These are phyloP conservation scores for Aureobasidium sp. DNA, from an alignment of 2,329 filamentous ascomycete species.

Conservation along the genomic window DNA sequence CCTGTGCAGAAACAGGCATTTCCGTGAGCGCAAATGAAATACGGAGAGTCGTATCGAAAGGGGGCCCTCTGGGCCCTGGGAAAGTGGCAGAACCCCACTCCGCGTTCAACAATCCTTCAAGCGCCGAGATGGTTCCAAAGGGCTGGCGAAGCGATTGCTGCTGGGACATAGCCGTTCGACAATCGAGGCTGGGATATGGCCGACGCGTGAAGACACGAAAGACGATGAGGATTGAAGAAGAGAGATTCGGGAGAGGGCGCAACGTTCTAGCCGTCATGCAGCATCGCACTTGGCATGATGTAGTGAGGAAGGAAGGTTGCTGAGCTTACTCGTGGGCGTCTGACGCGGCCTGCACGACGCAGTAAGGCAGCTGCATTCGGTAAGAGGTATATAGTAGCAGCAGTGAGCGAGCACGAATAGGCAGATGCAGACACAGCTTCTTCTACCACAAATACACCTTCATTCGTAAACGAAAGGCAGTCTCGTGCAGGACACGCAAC, in stretches of 20 bases:
- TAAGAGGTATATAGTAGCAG: not conserved
- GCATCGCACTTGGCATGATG: conserved; percentile 6
- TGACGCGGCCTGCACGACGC: conserved; percentile 1
- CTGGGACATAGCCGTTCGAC: not conserved
- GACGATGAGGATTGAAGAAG: not conserved
- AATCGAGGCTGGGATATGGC: not conserved
- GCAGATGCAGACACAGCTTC: not conserved
- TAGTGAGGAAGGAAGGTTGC: not conserved
- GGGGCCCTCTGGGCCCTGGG: not conserved
- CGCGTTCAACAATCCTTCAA: conserved; percentile 5
- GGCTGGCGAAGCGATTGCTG: not conserved
- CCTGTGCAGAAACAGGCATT: not conserved
- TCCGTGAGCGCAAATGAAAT: not conserved
- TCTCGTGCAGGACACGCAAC: not conserved
- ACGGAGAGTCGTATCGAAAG: not conserved
- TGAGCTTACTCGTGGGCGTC: not conserved
- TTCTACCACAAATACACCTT: not conserved
- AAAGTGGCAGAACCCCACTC: conserved; percentile 6
- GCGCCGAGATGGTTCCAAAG: conserved; percentile 5
- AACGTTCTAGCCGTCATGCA: conserved; percentile 7
- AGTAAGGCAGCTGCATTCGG: conserved; percentile 8
- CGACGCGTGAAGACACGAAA: conserved; percentile 8
- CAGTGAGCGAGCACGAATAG: not conserved
- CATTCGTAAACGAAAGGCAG: not conserved
- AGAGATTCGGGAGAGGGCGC: conserved; percentile 3